A percentile compares a stretch with the other conserved stretches of the same genome.
Conservation (phyloP, 225 moss, liverwort and hornwort species). For the Asterella californica region DNA sequence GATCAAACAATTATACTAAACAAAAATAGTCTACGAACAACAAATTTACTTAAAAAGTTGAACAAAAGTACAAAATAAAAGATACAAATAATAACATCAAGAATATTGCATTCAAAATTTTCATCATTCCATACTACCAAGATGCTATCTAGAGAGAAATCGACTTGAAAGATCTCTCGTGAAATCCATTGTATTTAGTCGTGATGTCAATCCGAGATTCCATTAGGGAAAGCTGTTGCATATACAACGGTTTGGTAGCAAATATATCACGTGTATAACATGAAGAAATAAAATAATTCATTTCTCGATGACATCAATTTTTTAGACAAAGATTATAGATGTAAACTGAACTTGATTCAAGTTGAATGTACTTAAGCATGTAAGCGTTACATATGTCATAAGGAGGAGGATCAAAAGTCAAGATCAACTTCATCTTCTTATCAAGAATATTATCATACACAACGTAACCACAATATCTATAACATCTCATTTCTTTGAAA, state of each 20-base stretch:
- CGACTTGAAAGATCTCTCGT: neutral
- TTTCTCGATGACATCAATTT: neutral
- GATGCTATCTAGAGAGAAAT: neutral
- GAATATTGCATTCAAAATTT: neutral
- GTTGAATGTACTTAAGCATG: neutral
- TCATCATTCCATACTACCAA: neutral
- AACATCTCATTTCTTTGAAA: neutral
- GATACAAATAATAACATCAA: neutral
- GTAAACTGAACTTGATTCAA: neutral
- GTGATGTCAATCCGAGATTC: neutral
- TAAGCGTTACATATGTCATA: neutral
- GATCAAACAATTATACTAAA: neutral
- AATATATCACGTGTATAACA: neutral
- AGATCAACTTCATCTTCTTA: neutral
- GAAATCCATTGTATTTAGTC: slow-evolving; percentile 3
- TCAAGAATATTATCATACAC: neutral
- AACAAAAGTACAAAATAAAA: neutral
- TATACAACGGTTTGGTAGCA: neutral
- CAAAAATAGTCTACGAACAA: neutral
- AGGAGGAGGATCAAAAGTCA: neutral
- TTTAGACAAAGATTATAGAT: neutral
- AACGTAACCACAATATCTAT: neutral
- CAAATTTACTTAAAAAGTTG: neutral
- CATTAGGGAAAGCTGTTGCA: neutral
- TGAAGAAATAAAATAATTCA: neutral